Evolutionary conservation across 208 protist species (phyloP).

Genomic region (Leishmania martiniquensis): DNA sequence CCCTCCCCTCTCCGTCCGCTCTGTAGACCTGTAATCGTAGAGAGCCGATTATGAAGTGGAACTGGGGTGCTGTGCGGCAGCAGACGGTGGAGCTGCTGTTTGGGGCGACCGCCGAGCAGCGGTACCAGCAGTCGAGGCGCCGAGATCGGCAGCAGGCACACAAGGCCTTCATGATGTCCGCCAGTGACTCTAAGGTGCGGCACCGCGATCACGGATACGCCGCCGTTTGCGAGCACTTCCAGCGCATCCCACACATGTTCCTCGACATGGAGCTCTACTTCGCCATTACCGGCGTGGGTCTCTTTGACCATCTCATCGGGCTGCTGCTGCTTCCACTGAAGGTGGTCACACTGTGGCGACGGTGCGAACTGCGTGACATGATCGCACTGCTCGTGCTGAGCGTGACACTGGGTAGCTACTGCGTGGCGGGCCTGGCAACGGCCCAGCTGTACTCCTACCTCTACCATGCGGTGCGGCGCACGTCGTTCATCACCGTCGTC

Average conservation of each 20-base stretch:
- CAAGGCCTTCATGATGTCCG: background rate
- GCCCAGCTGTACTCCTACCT: slow-evolving; percentile 24
- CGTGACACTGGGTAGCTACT: slow-evolving; percentile 14
- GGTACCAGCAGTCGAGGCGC: slow-evolving; percentile 55
- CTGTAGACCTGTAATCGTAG: background rate
- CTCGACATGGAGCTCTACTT: slow-evolving; percentile 21
- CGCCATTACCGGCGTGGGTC: slow-evolving; percentile 16
- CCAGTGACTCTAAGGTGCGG: slow-evolving; percentile 7
- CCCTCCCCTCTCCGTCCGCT: background rate
- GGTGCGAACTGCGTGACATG: slow-evolving; percentile 13
- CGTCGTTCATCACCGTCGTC: slow-evolving; percentile 92
- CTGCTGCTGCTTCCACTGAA: slow-evolving; percentile 16
- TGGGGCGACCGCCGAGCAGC: slow-evolving; percentile 11
- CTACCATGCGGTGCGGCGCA: slow-evolving; percentile 25
- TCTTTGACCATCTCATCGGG: slow-evolving; percentile 14
- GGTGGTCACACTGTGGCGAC: slow-evolving; percentile 4
- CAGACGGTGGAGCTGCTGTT: slow-evolving; percentile 12
- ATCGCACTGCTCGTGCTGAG: slow-evolving; percentile 5
- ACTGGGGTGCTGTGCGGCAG: slow-evolving; percentile 2
- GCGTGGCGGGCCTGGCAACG: slow-evolving; percentile 5
- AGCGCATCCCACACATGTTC: slow-evolving; percentile 15
- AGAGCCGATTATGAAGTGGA: background rate
- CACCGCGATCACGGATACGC: slow-evolving; percentile 12
- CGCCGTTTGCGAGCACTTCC: slow-evolving; percentile 3
- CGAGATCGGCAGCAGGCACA: slow-evolving; percentile 5